phyloP scores from a whole-genome alignment of 73 alveolate genomes.

The Paramecium caudatum region DNA sequence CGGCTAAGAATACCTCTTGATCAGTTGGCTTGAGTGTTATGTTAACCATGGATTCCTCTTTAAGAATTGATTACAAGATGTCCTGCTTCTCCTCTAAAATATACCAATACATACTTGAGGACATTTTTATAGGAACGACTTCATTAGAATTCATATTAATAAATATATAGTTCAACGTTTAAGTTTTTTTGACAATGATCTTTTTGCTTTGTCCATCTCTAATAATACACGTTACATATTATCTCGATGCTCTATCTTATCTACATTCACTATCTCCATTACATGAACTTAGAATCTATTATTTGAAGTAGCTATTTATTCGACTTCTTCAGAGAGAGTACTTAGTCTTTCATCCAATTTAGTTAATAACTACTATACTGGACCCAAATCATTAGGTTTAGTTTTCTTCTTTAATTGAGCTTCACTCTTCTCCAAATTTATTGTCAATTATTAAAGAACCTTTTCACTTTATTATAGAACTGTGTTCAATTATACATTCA shows the following conservation, averaged over 20 bases:
- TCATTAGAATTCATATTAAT: background rate
- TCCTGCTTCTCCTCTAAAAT: background rate
- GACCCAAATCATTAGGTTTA: background rate
- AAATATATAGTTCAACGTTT: constrained; percentile 11
- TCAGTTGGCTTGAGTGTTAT: background rate
- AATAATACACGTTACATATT: constrained; percentile 2
- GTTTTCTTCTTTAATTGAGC: background rate
- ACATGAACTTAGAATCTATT: constrained; percentile 22
- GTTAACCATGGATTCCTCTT: constrained; percentile 33
- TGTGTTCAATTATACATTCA: background rate
- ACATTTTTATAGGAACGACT: constrained; percentile 8
- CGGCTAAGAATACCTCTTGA: background rate
- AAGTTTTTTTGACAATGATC: constrained; percentile 11
- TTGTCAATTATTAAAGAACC: background rate
- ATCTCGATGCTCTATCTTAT: constrained; percentile 39
- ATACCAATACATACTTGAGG: background rate
- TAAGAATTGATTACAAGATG: background rate
- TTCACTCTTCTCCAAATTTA: constrained; percentile 16
- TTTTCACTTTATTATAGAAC: constrained; percentile 29
- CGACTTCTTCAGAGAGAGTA: constrained; percentile 27
- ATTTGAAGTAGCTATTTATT: constrained; percentile 4
- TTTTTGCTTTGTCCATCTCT: constrained; percentile 44
- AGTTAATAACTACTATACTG: background rate
- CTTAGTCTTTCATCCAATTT: constrained; percentile 32
- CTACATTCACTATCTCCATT: constrained; percentile 28